Evolutionary conservation across 495 filamentous ascomycete genomes (phyloP), one percentile per base, ranked within the genome.

Genomic region (Hypoxylon lenormandii): DNA sequence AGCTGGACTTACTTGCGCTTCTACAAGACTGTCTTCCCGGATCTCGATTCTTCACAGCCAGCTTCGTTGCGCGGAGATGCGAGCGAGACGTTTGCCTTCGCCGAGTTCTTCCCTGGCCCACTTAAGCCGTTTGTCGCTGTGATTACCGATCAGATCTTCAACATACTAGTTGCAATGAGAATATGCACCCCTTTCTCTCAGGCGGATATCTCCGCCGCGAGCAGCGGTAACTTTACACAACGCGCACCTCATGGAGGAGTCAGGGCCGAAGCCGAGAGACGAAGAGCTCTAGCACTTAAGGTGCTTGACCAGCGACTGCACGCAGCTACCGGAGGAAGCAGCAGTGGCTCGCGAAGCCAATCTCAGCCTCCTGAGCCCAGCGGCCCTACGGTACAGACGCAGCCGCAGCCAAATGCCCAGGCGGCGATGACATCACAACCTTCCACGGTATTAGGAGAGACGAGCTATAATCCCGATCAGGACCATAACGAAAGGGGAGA

Each of bases 1-100:
- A 92, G 91, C 78, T 98, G 96, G 96, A 93, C 89, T 38, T 98
- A 98, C 77, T 89, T 98, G 5, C 92, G 95, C 38, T 98, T 98
- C 84, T 97, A 91, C 81, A 95, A 94, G 76, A 83, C 80, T 56
- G 81, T 85, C 38, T 86, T 88, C 76, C 82, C 89, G 65, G 82
- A 88, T 72, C 82, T 87, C 64, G 82, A 87, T 76, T 79, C 81
- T 21, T 83, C 85, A n/a, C 91, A 94, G 73, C 82, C 89, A 30
- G 74, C 79, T 38, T 80, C 81, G 8, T 82, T 92, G 56, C 84
- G 89, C 67, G 95, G 95, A 51, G 95, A 98, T 73, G 93, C 96
- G 15, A 94, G 90, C 72, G 95, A 98, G 76, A 97, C 94, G 0
- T 98, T 98, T 73, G 89, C 92, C 36, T 96, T 97, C 74, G 89